phyloP scores from a whole-genome alignment of 768 basidiomycete genomes.

The Leccinellum luteum region DNA sequence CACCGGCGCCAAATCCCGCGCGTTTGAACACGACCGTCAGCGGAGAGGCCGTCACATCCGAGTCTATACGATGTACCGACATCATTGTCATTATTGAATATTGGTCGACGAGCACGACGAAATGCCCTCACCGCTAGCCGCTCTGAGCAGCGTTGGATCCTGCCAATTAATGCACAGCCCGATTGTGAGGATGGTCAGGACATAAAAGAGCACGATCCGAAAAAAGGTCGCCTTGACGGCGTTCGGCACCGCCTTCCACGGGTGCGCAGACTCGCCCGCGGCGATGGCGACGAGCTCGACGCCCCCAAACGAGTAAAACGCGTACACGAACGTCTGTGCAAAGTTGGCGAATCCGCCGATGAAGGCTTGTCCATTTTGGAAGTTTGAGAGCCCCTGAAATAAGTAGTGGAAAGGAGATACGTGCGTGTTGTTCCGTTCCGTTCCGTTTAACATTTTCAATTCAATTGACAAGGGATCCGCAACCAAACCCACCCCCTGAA shows the following conservation, averaged over 20 bases:
- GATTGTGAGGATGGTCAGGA: constrained; percentile 62
- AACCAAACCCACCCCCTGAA: background rate
- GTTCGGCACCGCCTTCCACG: constrained; percentile 58
- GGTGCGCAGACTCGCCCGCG: constrained; percentile 66
- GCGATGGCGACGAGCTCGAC: constrained; percentile 71
- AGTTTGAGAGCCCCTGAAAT: constrained; percentile 48
- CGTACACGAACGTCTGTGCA: constrained; percentile 61
- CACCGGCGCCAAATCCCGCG: constrained; percentile 60
- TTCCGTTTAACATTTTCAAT: background rate
- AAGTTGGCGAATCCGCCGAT: constrained; percentile 52
- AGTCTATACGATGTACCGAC: constrained; percentile 30
- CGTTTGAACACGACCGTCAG: constrained; percentile 62
- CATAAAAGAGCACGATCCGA: constrained; percentile 63
- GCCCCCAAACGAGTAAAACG: constrained; percentile 68
- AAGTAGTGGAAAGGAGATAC: background rate
- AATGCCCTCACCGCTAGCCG: constrained; percentile 38
- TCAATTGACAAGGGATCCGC: background rate
- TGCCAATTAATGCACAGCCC: constrained; percentile 62
- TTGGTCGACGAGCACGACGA: background rate
- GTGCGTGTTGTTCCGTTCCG: background rate
- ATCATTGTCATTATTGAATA: background rate
- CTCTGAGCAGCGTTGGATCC: constrained; percentile 50
- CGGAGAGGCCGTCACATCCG: constrained; percentile 55
- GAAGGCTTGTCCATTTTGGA: constrained; percentile 49
- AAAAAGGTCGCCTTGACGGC: constrained; percentile 70